Conservation (phyloP, 192 early-diverging fungal genomes). For the Spinellus fusiger region DNA sequence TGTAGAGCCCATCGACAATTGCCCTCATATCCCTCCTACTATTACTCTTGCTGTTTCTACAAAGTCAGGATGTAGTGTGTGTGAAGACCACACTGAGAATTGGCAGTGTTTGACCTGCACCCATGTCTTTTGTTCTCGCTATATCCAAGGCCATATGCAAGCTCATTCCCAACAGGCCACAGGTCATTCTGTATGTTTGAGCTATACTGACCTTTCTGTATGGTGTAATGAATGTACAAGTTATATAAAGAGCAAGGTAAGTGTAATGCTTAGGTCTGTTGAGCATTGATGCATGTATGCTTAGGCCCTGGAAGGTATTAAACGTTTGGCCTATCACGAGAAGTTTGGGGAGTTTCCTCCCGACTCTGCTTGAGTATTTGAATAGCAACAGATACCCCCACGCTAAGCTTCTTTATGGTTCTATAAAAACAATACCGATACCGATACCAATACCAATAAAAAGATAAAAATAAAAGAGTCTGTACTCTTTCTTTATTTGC, state of each 20-base stretch:
- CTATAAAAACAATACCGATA: no score
- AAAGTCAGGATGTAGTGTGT: background rate
- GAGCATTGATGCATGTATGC: background rate
- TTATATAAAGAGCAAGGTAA: background rate
- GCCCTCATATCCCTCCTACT: background rate
- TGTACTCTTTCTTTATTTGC: no score
- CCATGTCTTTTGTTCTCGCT: background rate
- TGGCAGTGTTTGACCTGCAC: background rate
- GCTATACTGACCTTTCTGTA: background rate
- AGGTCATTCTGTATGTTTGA: background rate
- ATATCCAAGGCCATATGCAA: background rate
- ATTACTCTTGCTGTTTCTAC: background rate
- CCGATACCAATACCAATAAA: no score
- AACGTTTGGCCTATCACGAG: background rate
- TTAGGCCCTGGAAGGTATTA: background rate
- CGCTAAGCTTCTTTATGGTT: no score
- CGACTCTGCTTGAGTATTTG: no score
- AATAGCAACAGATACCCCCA: no score
- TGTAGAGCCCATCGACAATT: background rate
- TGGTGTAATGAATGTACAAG: background rate
- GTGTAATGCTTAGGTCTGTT: background rate
- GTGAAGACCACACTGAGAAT: background rate
- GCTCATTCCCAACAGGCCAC: background rate
- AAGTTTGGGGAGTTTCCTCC: background rate
- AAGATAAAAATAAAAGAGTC: no score